phyloP scores from a whole-genome alignment of 1,139 yeast genomes.

The Geotrichum candidum region DNA sequence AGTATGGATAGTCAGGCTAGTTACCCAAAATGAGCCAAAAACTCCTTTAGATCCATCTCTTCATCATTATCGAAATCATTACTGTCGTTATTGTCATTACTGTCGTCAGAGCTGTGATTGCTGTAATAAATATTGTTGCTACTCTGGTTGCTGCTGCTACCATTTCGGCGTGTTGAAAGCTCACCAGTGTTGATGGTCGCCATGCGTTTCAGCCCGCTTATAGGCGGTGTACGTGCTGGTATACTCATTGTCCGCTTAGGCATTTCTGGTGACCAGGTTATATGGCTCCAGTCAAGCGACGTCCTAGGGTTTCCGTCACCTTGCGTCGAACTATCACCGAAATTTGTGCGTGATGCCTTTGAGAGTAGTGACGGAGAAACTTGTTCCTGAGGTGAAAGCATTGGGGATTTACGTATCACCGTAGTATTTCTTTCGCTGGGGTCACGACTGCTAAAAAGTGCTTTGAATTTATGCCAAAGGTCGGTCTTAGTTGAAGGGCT shows the following conservation, averaged over 20 bases:
- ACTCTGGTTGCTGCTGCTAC: not conserved
- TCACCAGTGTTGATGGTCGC: not conserved
- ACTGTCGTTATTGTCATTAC: not conserved
- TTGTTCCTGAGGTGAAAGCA: not conserved
- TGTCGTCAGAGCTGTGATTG: not conserved
- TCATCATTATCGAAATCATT: not conserved
- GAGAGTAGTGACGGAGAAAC: not conserved
- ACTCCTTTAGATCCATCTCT: slow-evolving; percentile 1
- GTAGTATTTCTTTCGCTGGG: not conserved
- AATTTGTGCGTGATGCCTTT: not conserved
- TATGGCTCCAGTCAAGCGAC: not conserved
- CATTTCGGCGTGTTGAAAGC: not conserved
- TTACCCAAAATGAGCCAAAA: not conserved
- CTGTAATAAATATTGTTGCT: not conserved
- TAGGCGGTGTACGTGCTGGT: not conserved
- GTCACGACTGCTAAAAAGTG: not conserved
- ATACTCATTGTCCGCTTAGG: not conserved
- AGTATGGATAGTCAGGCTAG: not conserved
- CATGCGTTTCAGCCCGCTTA: not conserved
- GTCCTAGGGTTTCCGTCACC: not conserved
- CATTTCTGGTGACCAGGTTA: not conserved
- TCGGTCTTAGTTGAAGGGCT: not conserved
- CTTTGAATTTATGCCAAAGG: not conserved
- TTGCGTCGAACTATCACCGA: not conserved
- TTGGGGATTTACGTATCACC: not conserved